A percentile compares a stretch with the other conserved stretches of the same genome.
Evolutionary conservation across 1,284 basidiomycete species (phyloP).

Genomic region (Caloboletus firmus): DNA sequence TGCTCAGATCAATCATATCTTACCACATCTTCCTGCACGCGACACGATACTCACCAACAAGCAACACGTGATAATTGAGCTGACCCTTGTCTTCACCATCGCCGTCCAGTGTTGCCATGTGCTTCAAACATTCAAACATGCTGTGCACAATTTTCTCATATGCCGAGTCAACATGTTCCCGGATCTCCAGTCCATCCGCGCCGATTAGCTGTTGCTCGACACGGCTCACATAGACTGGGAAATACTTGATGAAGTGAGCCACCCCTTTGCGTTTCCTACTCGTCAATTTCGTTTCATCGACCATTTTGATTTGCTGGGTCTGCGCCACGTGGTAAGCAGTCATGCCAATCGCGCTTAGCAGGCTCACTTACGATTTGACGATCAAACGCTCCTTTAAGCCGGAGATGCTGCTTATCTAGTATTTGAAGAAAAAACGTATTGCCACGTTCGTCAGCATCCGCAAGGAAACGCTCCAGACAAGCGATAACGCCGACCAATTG

Average conservation of each 20-base stretch:
- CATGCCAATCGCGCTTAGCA: neutral
- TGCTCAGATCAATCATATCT: constrained; percentile 35
- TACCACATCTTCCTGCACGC: neutral
- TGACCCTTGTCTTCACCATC: constrained; percentile 95
- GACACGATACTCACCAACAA: constrained; percentile 73
- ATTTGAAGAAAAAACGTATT: constrained; percentile 74
- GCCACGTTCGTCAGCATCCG: constrained; percentile 76
- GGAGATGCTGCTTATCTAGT: constrained; percentile 80
- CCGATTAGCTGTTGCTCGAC: constrained; percentile 87
- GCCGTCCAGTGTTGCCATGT: constrained; percentile 90
- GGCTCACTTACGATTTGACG: constrained; percentile 68
- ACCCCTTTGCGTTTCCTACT: constrained; percentile 93
- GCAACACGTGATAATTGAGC: constrained; percentile 92
- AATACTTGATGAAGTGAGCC: constrained; percentile 90
- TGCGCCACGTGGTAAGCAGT: constrained; percentile 33
- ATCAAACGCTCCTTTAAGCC: constrained; percentile 73
- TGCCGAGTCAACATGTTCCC: constrained; percentile 74
- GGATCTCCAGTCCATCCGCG: constrained; percentile 75
- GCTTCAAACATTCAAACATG: constrained; percentile 92
- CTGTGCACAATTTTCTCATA: constrained; percentile 87
- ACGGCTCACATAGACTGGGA: constrained; percentile 84
- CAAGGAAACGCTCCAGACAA: constrained; percentile 76
- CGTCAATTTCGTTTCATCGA: constrained; percentile 88
- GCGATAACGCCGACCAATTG: constrained; percentile 85
- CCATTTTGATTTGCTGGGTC: constrained; percentile 86